Base-by-base conservation (phyloP, 2,329 filamentous ascomycete species). In the Aspergillus sp. region DNA sequence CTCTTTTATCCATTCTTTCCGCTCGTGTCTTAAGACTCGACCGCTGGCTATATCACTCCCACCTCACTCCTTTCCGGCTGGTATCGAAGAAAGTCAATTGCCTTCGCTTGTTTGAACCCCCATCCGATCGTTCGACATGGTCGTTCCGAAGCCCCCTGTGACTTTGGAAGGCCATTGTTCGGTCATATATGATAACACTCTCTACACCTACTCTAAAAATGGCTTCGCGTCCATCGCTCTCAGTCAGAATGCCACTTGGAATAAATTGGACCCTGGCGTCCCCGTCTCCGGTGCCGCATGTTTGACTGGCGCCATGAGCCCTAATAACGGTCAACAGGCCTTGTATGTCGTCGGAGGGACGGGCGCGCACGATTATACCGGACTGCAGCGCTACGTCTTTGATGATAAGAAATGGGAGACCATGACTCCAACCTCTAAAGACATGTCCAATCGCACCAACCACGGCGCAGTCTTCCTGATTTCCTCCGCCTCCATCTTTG, bases 271-370 rank as follows among this genome's bases (percentile, higher is more conserved):
- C 1, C 77, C 76, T 63, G 88, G 87, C 42, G 76, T 83, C 50
- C 72, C 81, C 12, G 86, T 95, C 26, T 81, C 79, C 1, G 87
- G 86, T 41, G 87, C 79, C 36, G 80, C 81, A 5, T 97, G 91
- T 67, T 85, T 94, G 26, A 82, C 82, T 46, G 82, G 82, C 34
- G 78, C 76, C 27, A 76, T 83, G 6, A 66, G 70, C 26, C 76
- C 75, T 19, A 75, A 85, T 52, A 62, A 75, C 12, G 70, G 73
- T 36, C 69, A 78, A 44, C 75, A 83, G 4, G 85, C 78, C 28
- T 75, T 96, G 29, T 95, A 85, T 62, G 77, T 96, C 41, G 81
- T 97, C 34, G 91, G 91, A 56, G 91, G 91, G 45, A 78, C 74
- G n/a, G 69, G 19, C 19, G 19, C 73, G 48, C 72, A 72, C 42